These are phyloP conservation scores for Claviceps sorghi DNA, from an alignment of 2,329 filamentous ascomycete species.

Conservation along the genomic window DNA sequence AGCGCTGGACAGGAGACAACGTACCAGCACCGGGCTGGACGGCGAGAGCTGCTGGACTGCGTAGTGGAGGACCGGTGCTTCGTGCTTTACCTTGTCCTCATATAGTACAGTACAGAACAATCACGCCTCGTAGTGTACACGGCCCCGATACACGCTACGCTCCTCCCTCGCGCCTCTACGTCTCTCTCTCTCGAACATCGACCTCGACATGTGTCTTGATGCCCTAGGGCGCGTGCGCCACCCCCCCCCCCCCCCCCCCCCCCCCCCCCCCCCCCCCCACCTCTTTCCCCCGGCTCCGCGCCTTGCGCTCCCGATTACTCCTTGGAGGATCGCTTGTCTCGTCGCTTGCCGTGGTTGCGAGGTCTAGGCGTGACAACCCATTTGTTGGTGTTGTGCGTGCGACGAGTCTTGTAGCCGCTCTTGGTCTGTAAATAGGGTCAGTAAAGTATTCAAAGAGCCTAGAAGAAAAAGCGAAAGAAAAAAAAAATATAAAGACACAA, in stretches of 20 bases:
- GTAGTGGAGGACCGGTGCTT: background rate
- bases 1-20: too few relatives aligned
- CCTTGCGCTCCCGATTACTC: conserved; percentile 6
- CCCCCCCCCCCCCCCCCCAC: too few relatives aligned
- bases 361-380: conserved; percentile 72
- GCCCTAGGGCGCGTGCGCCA: background rate
- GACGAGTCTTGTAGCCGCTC: conserved; percentile 81
- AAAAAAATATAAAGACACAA: background rate
- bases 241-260: too few relatives aligned
- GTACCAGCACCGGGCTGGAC: too few relatives aligned
- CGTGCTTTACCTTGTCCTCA: background rate
- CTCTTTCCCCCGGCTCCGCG: background rate
- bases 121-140: conserved; percentile 2
- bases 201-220: too few relatives aligned
- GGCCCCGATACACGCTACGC: background rate
- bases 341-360: conserved; percentile 84
- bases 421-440: conserved; percentile 41
- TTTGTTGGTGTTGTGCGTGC: conserved; percentile 79
- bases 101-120: conserved; percentile 2
- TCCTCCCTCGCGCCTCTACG: background rate
- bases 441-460: background rate
- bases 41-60: too few relatives aligned
- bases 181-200: background rate
- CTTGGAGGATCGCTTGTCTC: conserved; percentile 40
- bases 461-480: background rate